Evolutionary conservation across 768 basidiomycete genomes (phyloP).

Genomic region (Termitomyces sp.): DNA sequence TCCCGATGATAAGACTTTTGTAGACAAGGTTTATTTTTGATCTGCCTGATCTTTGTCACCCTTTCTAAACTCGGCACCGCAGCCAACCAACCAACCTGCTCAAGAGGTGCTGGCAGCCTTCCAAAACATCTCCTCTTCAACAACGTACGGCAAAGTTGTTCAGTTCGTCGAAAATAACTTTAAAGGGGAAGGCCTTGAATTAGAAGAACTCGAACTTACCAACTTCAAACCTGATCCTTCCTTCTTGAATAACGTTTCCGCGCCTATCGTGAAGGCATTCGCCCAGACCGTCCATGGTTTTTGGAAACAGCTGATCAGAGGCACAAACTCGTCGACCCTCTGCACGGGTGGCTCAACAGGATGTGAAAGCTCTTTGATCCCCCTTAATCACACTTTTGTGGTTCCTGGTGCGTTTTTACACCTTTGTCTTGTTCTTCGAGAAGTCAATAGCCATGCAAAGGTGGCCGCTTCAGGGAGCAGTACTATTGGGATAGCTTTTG

Average conservation of each 20-base stretch:
- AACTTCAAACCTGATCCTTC: conserved; percentile 62
- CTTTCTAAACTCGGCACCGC: conserved; percentile 8
- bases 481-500: conserved; percentile 78
- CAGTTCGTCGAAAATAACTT: conserved; percentile 75
- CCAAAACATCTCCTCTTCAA: conserved; percentile 37
- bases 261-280: conserved; percentile 69
- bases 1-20: conserved; percentile 83
- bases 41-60: background rate
- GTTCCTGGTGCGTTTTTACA: conserved; percentile 63
- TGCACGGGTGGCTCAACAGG: conserved; percentile 48
- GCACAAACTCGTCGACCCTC: conserved; percentile 66
- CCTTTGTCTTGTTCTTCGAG: background rate
- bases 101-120: conserved; percentile 73
- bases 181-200: conserved; percentile 80
- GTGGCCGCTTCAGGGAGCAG: conserved; percentile 78
- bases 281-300: conserved; percentile 78
- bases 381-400: conserved; percentile 88
- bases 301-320: conserved; percentile 78
- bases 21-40: conserved; percentile 51
- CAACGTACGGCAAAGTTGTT: conserved; percentile 64
- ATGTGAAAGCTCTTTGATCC: conserved; percentile 86
- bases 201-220: conserved; percentile 57
- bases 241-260: conserved; percentile 67
- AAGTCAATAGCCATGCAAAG: conserved; percentile 19
- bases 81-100: conserved; percentile 71